phyloP scores from a whole-genome alignment of 2,329 filamentous ascomycete species.

The Colletotrichum tofieldiae region DNA sequence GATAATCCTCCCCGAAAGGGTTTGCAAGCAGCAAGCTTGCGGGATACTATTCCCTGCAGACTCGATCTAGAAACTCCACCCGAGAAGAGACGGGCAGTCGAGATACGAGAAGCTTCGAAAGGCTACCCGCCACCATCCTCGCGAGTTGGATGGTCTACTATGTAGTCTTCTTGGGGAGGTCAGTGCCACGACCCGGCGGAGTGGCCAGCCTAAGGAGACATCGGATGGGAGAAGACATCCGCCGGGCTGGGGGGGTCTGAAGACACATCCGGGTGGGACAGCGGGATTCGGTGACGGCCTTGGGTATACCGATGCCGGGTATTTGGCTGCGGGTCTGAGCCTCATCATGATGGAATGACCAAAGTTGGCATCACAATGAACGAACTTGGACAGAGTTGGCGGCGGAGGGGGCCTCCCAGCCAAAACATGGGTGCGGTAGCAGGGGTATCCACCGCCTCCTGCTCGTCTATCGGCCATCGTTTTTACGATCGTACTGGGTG shows the following conservation, averaged over 20 bases:
- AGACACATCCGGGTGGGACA: too few relatives aligned
- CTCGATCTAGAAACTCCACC: conserved; percentile 5
- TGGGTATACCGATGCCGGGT: background rate
- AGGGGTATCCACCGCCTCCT: background rate
- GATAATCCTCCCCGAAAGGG: background rate
- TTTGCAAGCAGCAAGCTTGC: background rate
- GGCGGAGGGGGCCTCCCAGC: background rate
- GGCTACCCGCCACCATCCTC: background rate
- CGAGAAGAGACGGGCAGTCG: background rate
- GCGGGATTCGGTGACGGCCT: background rate
- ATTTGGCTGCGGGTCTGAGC: background rate
- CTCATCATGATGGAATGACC: background rate
- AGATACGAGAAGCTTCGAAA: background rate
- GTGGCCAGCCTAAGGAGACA: background rate
- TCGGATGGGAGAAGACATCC: background rate
- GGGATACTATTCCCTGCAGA: background rate
- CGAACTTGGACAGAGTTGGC: background rate
- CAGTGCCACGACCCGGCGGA: background rate
- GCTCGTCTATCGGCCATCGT: background rate
- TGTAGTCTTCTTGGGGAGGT: background rate
- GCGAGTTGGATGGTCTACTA: background rate
- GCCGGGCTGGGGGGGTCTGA: background rate
- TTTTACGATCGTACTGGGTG: background rate
- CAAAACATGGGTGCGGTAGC: background rate
- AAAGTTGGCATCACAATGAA: background rate